Evolutionary conservation across 768 basidiomycete species (phyloP).

Genomic region (Tylopilus vinaceipallidus): DNA sequence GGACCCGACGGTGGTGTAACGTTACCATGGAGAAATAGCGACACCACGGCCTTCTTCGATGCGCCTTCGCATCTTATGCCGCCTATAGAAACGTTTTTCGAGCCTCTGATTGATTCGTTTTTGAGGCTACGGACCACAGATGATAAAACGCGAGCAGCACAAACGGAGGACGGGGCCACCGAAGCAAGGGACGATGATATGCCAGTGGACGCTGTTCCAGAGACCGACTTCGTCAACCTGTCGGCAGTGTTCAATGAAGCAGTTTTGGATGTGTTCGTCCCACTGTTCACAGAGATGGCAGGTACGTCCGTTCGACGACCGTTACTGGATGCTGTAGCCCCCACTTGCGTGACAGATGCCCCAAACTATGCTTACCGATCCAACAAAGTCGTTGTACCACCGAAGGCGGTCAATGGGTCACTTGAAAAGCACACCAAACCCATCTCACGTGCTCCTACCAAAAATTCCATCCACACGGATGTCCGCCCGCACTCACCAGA

Average conservation of each 20-base stretch:
- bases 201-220: conserved; percentile 35
- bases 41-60: conserved; percentile 52
- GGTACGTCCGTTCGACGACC: conserved; percentile 31
- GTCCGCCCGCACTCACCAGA: conserved; percentile 10
- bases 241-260: conserved; percentile 43
- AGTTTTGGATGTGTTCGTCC: conserved; percentile 59
- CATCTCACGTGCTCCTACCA: conserved; percentile 15
- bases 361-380: conserved; percentile 25
- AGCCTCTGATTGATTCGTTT: conserved; percentile 54
- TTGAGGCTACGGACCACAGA: conserved; percentile 32
- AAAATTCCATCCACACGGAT: conserved; percentile 19
- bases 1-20: conserved; percentile 16
- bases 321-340: not conserved
- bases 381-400: conserved; percentile 3
- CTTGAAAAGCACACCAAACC: conserved; percentile 11
- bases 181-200: conserved; percentile 46
- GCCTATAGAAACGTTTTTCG: conserved; percentile 69
- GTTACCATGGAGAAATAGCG: conserved; percentile 40
- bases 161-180: conserved; percentile 24
- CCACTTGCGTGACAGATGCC: conserved; percentile 15
- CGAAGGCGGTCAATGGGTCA: conserved; percentile 18
- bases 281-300: conserved; percentile 57
- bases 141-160: conserved; percentile 11
- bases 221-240: conserved; percentile 16
- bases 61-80: conserved; percentile 77